Conservation (phyloP, 2,329 filamentous ascomycete species). For the Exserohilum turcica region DNA sequence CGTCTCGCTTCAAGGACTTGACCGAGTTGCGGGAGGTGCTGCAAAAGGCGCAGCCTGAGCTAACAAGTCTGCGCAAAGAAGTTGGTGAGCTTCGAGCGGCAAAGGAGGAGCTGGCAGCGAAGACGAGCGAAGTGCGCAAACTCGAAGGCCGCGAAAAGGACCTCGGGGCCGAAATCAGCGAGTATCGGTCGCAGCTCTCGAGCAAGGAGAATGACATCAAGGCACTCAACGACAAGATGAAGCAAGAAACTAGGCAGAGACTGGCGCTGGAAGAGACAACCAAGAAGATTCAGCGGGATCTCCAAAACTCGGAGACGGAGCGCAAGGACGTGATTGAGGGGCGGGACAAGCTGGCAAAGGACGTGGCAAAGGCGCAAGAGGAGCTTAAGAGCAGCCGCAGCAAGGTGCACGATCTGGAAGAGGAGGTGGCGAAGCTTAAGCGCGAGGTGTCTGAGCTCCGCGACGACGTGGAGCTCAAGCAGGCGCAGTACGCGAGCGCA, state of each 20-base stretch:
- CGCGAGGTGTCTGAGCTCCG: slow-evolving; percentile 70
- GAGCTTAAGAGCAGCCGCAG: slow-evolving; percentile 64
- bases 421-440: slow-evolving; percentile 69
- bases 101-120: slow-evolving; percentile 74
- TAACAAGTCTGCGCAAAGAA: slow-evolving; percentile 78
- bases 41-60: slow-evolving; percentile 83
- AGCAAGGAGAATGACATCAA: slow-evolving; percentile 82
- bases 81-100: slow-evolving; percentile 72
- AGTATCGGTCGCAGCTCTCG: slow-evolving; percentile 69
- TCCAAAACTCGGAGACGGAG: slow-evolving; percentile 77
- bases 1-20: slow-evolving; percentile 85
- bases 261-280: slow-evolving; percentile 79
- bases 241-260: slow-evolving; percentile 72
- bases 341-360: slow-evolving; percentile 71
- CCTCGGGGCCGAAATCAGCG: slow-evolving; percentile 72
- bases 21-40: slow-evolving; percentile 78
- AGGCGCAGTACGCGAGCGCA: slow-evolving; percentile 81
- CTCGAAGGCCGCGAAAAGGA: slow-evolving; percentile 84
- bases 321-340: slow-evolving; percentile 77
- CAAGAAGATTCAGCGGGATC: slow-evolving; percentile 73
- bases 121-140: slow-evolving; percentile 68
- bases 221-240: slow-evolving; percentile 75
- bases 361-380: slow-evolving; percentile 73
- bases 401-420: slow-evolving; percentile 75
- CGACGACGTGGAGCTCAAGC: slow-evolving; percentile 83